Percentiles rank a stretch among this genome's conserved stretches.
These are phyloP conservation scores for Trametes villosa DNA, from an alignment of 768 basidiomycete genomes.

Conservation along the genomic window DNA sequence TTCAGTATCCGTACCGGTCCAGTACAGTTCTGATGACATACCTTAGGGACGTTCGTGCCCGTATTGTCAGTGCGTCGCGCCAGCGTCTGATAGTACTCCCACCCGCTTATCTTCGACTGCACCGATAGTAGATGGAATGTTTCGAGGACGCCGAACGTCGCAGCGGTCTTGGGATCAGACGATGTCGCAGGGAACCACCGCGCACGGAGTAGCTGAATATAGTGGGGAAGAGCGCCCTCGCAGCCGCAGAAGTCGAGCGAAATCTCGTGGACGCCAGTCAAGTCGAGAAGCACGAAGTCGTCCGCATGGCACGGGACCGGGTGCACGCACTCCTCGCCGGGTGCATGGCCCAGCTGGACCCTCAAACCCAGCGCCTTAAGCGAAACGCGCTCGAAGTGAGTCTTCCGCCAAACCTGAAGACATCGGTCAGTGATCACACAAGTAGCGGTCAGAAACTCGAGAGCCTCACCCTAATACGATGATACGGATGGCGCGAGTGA, in stretches of 20 bases:
- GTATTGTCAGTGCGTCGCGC: neutral
- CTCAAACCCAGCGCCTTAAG: constrained; percentile 26
- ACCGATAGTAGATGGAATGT: neutral
- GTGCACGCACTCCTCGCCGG: constrained; percentile 14
- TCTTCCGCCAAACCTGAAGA: too few relatives aligned
- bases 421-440: too few relatives aligned
- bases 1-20: neutral
- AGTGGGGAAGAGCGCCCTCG: neutral
- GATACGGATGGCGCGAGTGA: constrained; percentile 22
- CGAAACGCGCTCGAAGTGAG: too few relatives aligned
- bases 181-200: neutral
- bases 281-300: constrained; percentile 29
- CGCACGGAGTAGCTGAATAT: neutral
- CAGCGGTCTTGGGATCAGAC: neutral
- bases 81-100: neutral
- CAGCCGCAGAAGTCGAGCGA: constrained; percentile 33
- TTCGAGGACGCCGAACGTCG: neutral
- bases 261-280: constrained; percentile 33
- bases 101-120: neutral
- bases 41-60: neutral
- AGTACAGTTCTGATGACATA: neutral
- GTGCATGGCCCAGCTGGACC: constrained; percentile 34
- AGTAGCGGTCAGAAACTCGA: too few relatives aligned
- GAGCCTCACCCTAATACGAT: constrained; percentile 28
- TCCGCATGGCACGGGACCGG: neutral